These are phyloP conservation scores for Mimosa pudica DNA, from an alignment of 306 rosid species.

Conservation along the genomic window DNA sequence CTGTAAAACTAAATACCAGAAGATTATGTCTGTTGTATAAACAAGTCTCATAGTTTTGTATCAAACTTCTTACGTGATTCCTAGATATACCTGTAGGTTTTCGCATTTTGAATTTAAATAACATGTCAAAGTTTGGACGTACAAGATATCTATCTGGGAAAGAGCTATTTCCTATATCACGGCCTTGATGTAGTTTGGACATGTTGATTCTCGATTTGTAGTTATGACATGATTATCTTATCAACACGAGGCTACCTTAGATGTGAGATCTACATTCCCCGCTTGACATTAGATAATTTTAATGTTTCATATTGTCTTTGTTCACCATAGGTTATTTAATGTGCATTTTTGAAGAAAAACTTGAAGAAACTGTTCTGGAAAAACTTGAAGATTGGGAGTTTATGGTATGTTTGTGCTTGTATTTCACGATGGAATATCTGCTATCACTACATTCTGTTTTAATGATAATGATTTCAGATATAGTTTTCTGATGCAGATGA, in stretches of 20 bases:
- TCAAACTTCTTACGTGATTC: not conserved
- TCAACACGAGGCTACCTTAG: constrained; percentile 2
- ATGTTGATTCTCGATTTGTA: not conserved
- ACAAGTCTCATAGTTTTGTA: not conserved
- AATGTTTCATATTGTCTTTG: constrained; percentile 20
- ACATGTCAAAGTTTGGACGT: not conserved
- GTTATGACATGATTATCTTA: constrained; percentile 7
- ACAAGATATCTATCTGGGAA: not conserved
- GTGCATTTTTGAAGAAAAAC: constrained; percentile 84
- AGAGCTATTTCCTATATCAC: not conserved
- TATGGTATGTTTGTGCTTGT: constrained; percentile 58
- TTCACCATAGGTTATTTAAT: constrained; percentile 74
- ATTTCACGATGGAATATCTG: constrained; percentile 26
- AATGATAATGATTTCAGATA: constrained; percentile 40
- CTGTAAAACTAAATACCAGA: not conserved
- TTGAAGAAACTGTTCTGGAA: constrained; percentile 66
- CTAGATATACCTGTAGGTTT: not conserved
- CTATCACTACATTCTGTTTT: constrained; percentile 28
- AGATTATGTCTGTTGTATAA: constrained; percentile 1
- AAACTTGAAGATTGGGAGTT: constrained; percentile 74
- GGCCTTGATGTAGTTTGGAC: constrained; percentile 1
- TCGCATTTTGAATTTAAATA: not conserved
- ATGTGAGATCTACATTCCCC: not conserved
- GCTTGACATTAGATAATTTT: constrained; percentile 17
- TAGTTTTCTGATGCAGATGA: constrained; percentile 90